Evolutionary conservation across 768 basidiomycete species (phyloP).

Genomic region (Austroboletus eburneus): DNA sequence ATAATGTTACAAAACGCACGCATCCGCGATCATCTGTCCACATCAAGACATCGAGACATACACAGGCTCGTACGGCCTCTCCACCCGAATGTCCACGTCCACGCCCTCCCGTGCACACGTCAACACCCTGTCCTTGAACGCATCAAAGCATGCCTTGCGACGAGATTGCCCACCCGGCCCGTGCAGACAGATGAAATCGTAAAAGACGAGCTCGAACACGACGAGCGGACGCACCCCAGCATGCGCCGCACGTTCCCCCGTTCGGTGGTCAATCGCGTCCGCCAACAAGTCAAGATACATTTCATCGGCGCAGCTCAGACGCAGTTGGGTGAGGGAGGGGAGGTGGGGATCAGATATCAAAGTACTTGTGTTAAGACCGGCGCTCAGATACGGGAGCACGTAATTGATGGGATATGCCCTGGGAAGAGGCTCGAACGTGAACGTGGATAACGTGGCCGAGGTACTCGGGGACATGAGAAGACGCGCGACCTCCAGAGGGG

Average conservation of each 20-base stretch:
- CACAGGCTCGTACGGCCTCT: constrained; percentile 24
- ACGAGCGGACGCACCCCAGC: constrained; percentile 10
- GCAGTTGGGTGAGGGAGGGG: constrained; percentile 17
- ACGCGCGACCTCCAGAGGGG: constrained; percentile 16
- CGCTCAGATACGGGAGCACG: constrained; percentile 12
- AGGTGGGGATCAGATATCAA: not conserved
- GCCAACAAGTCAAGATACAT: constrained; percentile 12
- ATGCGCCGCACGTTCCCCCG: constrained; percentile 8
- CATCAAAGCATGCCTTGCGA: constrained; percentile 18
- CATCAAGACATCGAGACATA: constrained; percentile 18
- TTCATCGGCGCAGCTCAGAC: constrained; percentile 22
- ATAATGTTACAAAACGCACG: too few relatives aligned
- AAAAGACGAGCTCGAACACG: constrained; percentile 20
- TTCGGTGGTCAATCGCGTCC: constrained; percentile 16
- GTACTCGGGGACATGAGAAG: constrained; percentile 16
- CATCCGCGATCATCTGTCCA: not conserved
- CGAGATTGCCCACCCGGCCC: constrained; percentile 6
- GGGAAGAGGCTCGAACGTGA: constrained; percentile 24
- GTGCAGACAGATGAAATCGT: constrained; percentile 19
- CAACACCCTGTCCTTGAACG: constrained; percentile 18
- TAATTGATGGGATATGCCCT: constrained; percentile 15
- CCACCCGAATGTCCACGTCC: constrained; percentile 22
- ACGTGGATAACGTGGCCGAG: constrained; percentile 14
- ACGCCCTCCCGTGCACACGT: constrained; percentile 21
- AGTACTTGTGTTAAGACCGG: not conserved